Conservation (phyloP, 441 rosid genomes). For the Pelargonium hybrid region DNA sequence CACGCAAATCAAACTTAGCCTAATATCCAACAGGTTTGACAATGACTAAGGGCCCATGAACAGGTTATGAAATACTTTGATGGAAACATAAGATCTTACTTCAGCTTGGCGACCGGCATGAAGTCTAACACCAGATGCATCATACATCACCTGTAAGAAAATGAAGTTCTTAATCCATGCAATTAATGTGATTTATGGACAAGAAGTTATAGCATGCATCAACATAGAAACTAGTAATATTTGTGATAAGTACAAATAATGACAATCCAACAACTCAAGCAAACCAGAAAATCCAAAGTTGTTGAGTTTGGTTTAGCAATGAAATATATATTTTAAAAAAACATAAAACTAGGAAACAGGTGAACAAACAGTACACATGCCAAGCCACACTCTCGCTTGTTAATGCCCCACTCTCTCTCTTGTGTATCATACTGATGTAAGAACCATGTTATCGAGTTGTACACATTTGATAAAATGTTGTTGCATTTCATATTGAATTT, state of each 20-base stretch:
- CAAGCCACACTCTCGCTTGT: not conserved
- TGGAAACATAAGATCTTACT: slow-evolving; percentile 21
- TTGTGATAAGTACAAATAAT: not conserved
- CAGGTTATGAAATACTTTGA: not conserved
- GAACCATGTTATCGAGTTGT: too few species aligned
- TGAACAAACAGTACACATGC: not conserved
- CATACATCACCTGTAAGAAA: slow-evolving; percentile 35
- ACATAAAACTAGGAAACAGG: not conserved
- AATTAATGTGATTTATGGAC: not conserved
- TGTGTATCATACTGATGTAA: too few species aligned
- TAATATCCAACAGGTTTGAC: slow-evolving; percentile 4
- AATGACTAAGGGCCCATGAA: not conserved
- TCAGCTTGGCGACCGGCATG: slow-evolving; percentile 43
- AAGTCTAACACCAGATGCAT: slow-evolving; percentile 37
- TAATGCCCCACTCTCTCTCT: not conserved
- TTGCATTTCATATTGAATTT: too few species aligned
- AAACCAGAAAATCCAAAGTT: not conserved
- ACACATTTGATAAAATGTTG: too few species aligned
- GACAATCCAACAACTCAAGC: not conserved
- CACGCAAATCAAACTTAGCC: not conserved
- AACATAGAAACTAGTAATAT: not conserved
- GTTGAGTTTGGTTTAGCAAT: not conserved
- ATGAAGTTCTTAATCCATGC: not conserved
- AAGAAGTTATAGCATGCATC: not conserved
- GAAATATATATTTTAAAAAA: too few species aligned